phyloP scores from a whole-genome alignment of 164 flowering plant genomes.

The Chimonanthus praecox region DNA sequence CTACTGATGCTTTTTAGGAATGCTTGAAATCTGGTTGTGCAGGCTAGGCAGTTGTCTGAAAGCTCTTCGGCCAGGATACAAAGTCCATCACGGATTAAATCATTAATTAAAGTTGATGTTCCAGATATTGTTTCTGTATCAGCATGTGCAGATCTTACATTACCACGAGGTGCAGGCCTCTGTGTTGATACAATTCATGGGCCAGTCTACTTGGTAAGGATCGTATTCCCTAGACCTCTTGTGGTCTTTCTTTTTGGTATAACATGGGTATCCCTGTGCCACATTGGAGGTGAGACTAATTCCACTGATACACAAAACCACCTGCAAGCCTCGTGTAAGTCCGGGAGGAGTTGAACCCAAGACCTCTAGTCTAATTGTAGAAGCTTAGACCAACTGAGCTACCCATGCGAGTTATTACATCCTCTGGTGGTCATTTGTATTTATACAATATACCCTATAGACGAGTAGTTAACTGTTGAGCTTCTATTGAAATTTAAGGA shows the following conservation, averaged over 20 bases:
- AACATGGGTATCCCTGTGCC: no score
- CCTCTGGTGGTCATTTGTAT: no score
- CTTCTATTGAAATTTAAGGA: no score
- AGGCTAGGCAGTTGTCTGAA: slow-evolving; percentile 28
- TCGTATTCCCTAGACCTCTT: slow-evolving; percentile 3
- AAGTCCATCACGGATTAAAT: slow-evolving; percentile 26
- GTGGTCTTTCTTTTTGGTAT: background rate
- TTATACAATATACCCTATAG: no score
- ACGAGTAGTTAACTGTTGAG: no score
- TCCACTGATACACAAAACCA: no score
- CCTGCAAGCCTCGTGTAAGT: no score
- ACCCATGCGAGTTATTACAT: no score
- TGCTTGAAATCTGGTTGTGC: background rate
- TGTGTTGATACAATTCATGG: slow-evolving; percentile 83
- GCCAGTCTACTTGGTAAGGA: slow-evolving; percentile 75
- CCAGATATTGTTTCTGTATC: slow-evolving; percentile 79
- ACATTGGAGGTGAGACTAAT: no score
- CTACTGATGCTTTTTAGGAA: background rate
- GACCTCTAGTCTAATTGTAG: no score
- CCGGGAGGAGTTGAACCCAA: no score
- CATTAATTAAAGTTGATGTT: slow-evolving; percentile 51
- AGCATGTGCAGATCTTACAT: slow-evolving; percentile 87
- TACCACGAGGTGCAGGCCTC: slow-evolving; percentile 95
- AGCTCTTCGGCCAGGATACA: slow-evolving; percentile 44
- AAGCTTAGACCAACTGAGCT: no score